Evolutionary conservation across 2,329 filamentous ascomycete genomes (phyloP).

Genomic region (Cyphellophora attinorum): DNA sequence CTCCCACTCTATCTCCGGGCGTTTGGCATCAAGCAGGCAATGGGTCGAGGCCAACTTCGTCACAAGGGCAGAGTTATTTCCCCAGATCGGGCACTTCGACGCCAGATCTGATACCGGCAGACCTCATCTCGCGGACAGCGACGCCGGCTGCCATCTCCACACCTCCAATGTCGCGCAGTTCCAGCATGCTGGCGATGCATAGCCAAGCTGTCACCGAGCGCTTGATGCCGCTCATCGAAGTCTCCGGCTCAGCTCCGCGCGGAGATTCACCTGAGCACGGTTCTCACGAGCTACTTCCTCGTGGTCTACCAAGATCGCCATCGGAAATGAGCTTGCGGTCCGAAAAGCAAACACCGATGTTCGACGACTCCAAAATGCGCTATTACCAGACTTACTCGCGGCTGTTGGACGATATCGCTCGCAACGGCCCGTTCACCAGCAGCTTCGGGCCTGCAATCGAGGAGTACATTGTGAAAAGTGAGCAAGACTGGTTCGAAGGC

Average conservation of each 20-base stretch:
- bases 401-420: constrained; percentile 41
- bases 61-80: not conserved
- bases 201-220: no score
- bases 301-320: not conserved
- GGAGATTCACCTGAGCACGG: not conserved
- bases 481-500: constrained; percentile 49
- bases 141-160: not conserved
- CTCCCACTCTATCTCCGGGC: not conserved
- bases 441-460: constrained; percentile 48
- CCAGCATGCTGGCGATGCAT: not conserved
- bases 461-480: constrained; percentile 48
- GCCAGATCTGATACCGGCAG: no score
- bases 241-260: no score
- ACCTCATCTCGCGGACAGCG: no score
- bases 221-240: no score
- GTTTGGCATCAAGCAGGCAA: constrained; percentile 1
- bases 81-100: not conserved
- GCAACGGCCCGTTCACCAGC: constrained; percentile 21
- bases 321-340: not conserved
- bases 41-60: not conserved
- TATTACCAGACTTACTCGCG: constrained; percentile 22
- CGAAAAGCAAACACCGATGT: constrained; percentile 14
- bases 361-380: constrained; percentile 18
- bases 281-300: not conserved
- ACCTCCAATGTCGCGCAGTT: not conserved